Evolutionary conservation across 2,329 filamentous ascomycete species (phyloP).

Genomic region (Fusarium setosum): DNA sequence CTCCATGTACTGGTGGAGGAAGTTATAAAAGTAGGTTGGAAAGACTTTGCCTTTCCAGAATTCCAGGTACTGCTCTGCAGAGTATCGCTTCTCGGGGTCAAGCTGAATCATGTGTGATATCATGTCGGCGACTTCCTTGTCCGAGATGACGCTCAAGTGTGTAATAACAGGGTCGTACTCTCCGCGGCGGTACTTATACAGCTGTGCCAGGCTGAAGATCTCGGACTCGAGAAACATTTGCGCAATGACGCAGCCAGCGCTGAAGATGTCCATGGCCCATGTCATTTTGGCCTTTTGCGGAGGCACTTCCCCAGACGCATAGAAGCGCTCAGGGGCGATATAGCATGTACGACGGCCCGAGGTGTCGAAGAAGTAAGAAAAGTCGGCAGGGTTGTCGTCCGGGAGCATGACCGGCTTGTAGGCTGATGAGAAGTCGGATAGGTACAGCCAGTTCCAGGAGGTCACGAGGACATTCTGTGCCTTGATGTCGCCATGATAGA

Average conservation of each 20-base stretch:
- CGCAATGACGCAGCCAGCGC: slow-evolving; percentile 94
- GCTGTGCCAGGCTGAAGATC: slow-evolving; percentile 96
- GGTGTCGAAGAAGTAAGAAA: slow-evolving; percentile 97
- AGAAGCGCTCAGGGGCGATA: slow-evolving; percentile 91
- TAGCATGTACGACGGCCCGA: slow-evolving; percentile 94
- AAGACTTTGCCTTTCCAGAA: slow-evolving; percentile 95
- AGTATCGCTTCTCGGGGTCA: slow-evolving; percentile 90
- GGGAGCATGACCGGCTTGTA: slow-evolving; percentile 96
- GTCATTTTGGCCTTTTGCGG: slow-evolving; percentile 70
- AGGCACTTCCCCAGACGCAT: slow-evolving; percentile 74
- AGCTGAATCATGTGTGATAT: slow-evolving; percentile 96
- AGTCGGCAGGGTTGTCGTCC: slow-evolving; percentile 96
- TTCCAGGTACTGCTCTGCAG: slow-evolving; percentile 91
- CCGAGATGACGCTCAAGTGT: slow-evolving; percentile 86
- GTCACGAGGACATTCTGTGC: slow-evolving; percentile 97
- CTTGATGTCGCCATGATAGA: slow-evolving; percentile 99
- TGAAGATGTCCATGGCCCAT: slow-evolving; percentile 99
- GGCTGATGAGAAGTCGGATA: slow-evolving; percentile 95
- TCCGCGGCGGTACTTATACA: slow-evolving; percentile 92
- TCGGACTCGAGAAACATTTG: slow-evolving; percentile 95
- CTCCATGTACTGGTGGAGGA: slow-evolving; percentile 97
- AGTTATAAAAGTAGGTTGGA: slow-evolving; percentile 96
- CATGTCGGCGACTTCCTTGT: slow-evolving; percentile 87
- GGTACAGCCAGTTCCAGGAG: slow-evolving; percentile 99
- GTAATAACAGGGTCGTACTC: slow-evolving; percentile 90